phyloP scores from a whole-genome alignment of 441 rosid genomes.

The Gossypium davidsonii region DNA sequence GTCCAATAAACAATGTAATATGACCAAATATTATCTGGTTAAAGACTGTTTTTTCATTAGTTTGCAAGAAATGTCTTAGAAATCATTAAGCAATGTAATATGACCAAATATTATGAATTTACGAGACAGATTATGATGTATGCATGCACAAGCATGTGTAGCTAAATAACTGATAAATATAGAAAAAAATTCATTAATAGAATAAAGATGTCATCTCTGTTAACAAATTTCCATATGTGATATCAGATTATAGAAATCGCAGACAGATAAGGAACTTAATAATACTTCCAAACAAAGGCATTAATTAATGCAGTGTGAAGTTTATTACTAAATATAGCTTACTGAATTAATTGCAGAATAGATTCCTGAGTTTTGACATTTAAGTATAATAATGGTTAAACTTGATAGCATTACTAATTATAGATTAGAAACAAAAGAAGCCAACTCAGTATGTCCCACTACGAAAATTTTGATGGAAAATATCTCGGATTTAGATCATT shows the following conservation, averaged over 20 bases:
- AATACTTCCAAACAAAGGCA: background rate
- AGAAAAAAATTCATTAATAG: background rate
- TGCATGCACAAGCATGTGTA: background rate
- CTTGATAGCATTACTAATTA: background rate
- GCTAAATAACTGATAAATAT: background rate
- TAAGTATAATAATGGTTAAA: background rate
- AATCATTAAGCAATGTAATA: background rate
- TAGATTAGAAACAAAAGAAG: background rate
- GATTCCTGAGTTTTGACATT: background rate
- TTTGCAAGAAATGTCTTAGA: background rate
- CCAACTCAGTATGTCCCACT: background rate
- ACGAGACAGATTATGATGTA: background rate
- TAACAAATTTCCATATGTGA: background rate
- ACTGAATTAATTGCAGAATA: constrained; percentile 5
- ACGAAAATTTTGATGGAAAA: background rate
- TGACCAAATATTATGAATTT: background rate
- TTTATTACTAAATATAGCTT: constrained; percentile 8
- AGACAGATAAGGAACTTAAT: constrained; percentile 1
- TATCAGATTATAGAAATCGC: background rate
- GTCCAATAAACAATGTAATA: background rate
- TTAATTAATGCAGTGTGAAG: background rate
- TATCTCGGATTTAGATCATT: background rate
- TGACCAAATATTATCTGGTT: background rate
- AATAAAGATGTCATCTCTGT: background rate
- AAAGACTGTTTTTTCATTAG: background rate